Base-by-base conservation (phyloP, 331 rosid species). In the Telfairia occidentalis region DNA sequence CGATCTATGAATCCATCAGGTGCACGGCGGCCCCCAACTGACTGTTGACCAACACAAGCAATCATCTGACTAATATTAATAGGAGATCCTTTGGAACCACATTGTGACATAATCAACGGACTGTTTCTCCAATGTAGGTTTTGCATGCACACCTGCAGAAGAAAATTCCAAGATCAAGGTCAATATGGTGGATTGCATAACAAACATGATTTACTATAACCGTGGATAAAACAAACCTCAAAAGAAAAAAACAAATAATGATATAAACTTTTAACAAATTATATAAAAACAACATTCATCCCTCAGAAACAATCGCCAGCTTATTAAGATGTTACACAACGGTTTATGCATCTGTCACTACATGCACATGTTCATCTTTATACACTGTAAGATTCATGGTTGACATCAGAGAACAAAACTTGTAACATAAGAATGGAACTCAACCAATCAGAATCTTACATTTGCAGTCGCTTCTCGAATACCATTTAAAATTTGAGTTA, bases 61-160 rank as follows among this genome's bases (percentile, higher is more conserved):
- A 91, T 84, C 98, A 94, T 94, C 83, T 94, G 98, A 35, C 98
- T 85, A 71, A 94, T 94, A 81, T 94, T 94, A 76, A 87, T 89
- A 50, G 92, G 86, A 80, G 98, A 94, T 80, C 97, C 98, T 82
- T 94, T 94, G 82, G 98, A 94, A 73, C 98, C 98, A 77, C 98
- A 94, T 76, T 94, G 97, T 28, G 97, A 89, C 98, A 94, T 94
- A 80, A 94, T 94, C 95, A 94, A 81, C 29, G 98, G 98, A 78
- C 98, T 94, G 75, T 94, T 94, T 85, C 98, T 85, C 98, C 97
- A 91, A 84, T 88, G 97, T 35, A 94, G 81, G 9, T 84, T 86
- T 81, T 86, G 80, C 97, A 89, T 91, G 84, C 98, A 93, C 78
- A 91, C 84, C 98, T 94, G 83, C 76, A n/a, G 59, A 84, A 45